These are phyloP conservation scores for Helianthus tuberosus DNA, from an alignment of 129 eudicot species.

Conservation along the genomic window DNA sequence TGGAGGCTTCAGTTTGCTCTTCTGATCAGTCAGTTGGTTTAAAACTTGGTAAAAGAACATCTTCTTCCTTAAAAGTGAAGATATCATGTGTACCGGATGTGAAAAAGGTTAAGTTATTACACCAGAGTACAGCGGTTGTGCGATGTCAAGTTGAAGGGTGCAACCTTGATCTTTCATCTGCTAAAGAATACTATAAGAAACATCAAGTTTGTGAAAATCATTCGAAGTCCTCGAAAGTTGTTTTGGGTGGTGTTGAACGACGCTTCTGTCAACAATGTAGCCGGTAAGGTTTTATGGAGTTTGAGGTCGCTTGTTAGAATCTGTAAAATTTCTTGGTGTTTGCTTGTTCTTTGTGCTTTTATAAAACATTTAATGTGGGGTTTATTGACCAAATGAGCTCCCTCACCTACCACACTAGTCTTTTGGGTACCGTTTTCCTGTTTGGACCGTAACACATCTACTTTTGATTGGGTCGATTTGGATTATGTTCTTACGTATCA, in stretches of 20 bases:
- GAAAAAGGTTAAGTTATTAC: constrained; percentile 59
- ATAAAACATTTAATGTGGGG: too few relatives aligned
- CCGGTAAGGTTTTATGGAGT: constrained; percentile 55
- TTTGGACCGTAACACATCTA: not conserved
- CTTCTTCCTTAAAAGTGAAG: constrained; percentile 41
- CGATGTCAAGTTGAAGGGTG: constrained; percentile 92
- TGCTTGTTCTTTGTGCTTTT: too few relatives aligned
- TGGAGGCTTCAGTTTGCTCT: constrained; percentile 71
- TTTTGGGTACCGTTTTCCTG: too few relatives aligned
- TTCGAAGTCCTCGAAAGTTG: constrained; percentile 73
- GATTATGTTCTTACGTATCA: not conserved
- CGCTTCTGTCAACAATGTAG: constrained; percentile 99
- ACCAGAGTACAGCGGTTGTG: constrained; percentile 39
- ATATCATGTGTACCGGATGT: constrained; percentile 37
- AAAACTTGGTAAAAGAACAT: constrained; percentile 83
- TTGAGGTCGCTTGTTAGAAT: not conserved
- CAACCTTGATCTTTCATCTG: constrained; percentile 81
- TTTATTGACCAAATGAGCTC: too few relatives aligned
- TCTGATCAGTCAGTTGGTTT: constrained; percentile 68
- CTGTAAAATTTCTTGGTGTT: too few relatives aligned
- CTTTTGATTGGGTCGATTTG: not conserved
- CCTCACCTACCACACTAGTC: too few relatives aligned
- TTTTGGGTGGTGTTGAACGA: constrained; percentile 77
- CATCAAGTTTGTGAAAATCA: constrained; percentile 88
- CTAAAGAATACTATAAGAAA: constrained; percentile 87